A percentile compares a stretch with the other conserved stretches of the same genome.
Conservation (phyloP, 176 grass and related monocot species). For the Eleusine indica region DNA sequence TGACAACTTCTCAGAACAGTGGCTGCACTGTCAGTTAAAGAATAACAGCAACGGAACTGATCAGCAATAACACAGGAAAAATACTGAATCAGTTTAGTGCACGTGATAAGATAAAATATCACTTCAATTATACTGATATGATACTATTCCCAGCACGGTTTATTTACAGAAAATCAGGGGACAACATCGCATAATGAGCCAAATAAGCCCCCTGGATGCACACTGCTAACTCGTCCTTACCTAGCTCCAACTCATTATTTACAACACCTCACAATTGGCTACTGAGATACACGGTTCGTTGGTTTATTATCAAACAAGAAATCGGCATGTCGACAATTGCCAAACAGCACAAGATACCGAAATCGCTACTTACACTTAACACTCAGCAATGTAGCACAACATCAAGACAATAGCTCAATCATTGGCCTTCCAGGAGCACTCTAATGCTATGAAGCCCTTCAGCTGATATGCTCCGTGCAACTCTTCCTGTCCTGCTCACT, state of each 20-base stretch:
- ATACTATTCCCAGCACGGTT: slow-evolving; percentile 14
- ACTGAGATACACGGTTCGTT: slow-evolving; percentile 43
- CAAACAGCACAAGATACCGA: slow-evolving; percentile 39
- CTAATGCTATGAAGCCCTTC: slow-evolving; percentile 71
- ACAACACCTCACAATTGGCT: slow-evolving; percentile 50
- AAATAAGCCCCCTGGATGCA: slow-evolving; percentile 66
- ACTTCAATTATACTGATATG: slow-evolving; percentile 5
- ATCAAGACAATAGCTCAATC: slow-evolving; percentile 24
- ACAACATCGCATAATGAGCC: slow-evolving; percentile 59
- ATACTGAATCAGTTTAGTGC: neutral
- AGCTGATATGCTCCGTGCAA: slow-evolving; percentile 65
- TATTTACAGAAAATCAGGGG: slow-evolving; percentile 48
- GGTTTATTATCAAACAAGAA: slow-evolving; percentile 50
- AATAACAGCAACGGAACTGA: neutral
- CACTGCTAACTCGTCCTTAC: slow-evolving; percentile 35
- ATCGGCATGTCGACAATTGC: slow-evolving; percentile 47
- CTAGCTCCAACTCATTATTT: slow-evolving; percentile 51
- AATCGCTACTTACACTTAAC: slow-evolving; percentile 56
- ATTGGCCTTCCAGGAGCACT: slow-evolving; percentile 63
- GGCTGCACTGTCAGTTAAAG: neutral
- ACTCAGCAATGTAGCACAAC: slow-evolving; percentile 42
- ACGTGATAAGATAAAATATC: neutral
- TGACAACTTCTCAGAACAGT: neutral
- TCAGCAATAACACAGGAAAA: neutral
- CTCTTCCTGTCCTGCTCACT: slow-evolving; percentile 25